Percentiles rank a stretch among this genome's conserved stretches.
phyloP scores from a whole-genome alignment of 2,329 filamentous ascomycete genomes.

The Aspergillus glaucus region DNA sequence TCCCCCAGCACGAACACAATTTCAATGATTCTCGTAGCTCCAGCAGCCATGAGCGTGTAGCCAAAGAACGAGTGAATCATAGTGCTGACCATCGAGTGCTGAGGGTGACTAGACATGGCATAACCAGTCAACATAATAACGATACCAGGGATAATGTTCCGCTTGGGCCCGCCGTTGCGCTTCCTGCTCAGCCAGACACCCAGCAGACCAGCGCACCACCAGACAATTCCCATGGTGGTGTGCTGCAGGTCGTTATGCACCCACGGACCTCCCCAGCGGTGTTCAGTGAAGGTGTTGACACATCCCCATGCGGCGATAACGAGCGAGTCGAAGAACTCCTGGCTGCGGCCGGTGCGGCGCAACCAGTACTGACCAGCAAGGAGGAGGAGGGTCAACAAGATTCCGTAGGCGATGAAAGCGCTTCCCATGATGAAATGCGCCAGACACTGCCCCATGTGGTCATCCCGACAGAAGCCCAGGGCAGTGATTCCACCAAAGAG shows the following conservation, averaged over 20 bases:
- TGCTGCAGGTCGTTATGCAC: conserved; percentile 93
- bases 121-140: conserved; percentile 90
- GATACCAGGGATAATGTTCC: conserved; percentile 87
- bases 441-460: conserved; percentile 85
- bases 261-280: conserved; percentile 86
- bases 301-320: conserved; percentile 94
- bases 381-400: conserved; percentile 77
- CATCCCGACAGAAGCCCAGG: conserved; percentile 84
- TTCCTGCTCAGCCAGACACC: conserved; percentile 88
- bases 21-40: conserved; percentile 78
- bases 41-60: conserved; percentile 89
- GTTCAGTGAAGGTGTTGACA: conserved; percentile 97
- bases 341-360: conserved; percentile 71
- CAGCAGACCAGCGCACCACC: conserved; percentile 90
- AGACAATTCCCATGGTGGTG: conserved; percentile 98
- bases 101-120: conserved; percentile 90
- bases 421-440: conserved; percentile 99
- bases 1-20: conserved; percentile 83
- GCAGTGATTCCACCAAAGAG: conserved; percentile 90
- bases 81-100: conserved; percentile 73
- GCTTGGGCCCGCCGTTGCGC: conserved; percentile 75
- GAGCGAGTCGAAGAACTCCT: conserved; percentile 92
- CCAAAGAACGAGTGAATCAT: conserved; percentile 87
- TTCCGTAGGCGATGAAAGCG: conserved; percentile 90
- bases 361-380: conserved; percentile 87